Evolutionary conservation across 1,139 yeast genomes (phyloP).

Genomic region (Saccharomyces hybrid): DNA sequence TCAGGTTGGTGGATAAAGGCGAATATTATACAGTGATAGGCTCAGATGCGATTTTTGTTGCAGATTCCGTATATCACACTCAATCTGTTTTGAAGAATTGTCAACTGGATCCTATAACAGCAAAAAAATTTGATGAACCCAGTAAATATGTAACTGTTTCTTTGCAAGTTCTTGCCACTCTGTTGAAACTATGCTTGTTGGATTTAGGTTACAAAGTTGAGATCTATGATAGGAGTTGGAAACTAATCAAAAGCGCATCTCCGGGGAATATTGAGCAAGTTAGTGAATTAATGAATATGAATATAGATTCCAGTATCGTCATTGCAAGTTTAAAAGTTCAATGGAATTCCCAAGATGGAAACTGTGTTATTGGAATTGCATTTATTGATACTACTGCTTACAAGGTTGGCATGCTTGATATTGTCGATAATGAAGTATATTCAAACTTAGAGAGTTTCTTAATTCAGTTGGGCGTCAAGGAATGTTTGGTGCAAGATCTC

Average conservation of each 20-base stretch:
- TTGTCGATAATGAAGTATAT: slow-evolving; percentile 78
- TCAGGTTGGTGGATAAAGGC: slow-evolving; percentile 67
- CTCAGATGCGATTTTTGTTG: slow-evolving; percentile 71
- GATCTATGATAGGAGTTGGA: slow-evolving; percentile 58
- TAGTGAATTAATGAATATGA: slow-evolving; percentile 57
- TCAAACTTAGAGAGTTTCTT: slow-evolving; percentile 79
- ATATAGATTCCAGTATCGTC: slow-evolving; percentile 50
- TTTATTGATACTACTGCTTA: slow-evolving; percentile 68
- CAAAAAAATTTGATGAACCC: slow-evolving; percentile 35
- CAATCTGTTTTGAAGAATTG: slow-evolving; percentile 64
- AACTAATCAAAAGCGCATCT: slow-evolving; percentile 56
- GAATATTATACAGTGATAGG: slow-evolving; percentile 74
- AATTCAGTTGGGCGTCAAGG: slow-evolving; percentile 85
- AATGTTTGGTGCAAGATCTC: slow-evolving; percentile 55
- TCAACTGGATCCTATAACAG: slow-evolving; percentile 31
- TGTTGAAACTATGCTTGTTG: slow-evolving; percentile 59
- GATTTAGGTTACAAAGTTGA: slow-evolving; percentile 71
- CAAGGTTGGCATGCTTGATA: slow-evolving; percentile 66
- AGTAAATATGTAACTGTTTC: slow-evolving; percentile 71
- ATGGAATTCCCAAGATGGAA: slow-evolving; percentile 34
- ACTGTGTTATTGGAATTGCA: slow-evolving; percentile 65
- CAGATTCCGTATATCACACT: slow-evolving; percentile 77
- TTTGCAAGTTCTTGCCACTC: slow-evolving; percentile 58
- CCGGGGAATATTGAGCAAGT: slow-evolving; percentile 87
- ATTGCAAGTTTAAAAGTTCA: slow-evolving; percentile 65